Percentiles rank a stretch among this genome's conserved stretches.
These are phyloP conservation scores for Dactylellina leptospora DNA, from an alignment of 2,329 filamentous ascomycete species.

Conservation along the genomic window DNA sequence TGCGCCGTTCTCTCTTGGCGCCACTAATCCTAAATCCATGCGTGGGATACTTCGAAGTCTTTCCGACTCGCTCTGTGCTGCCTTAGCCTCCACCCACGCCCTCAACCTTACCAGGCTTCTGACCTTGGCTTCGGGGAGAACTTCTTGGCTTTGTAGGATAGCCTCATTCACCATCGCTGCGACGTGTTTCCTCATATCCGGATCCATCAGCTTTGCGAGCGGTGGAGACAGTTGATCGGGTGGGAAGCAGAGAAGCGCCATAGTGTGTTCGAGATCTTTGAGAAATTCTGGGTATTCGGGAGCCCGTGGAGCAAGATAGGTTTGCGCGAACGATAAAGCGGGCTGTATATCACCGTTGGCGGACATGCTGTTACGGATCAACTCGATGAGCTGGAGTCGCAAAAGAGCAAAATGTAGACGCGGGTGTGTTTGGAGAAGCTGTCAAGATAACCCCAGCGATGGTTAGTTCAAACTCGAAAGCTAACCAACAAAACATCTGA, in stretches of 20 bases:
- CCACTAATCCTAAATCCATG: conserved; percentile 55
- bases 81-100: conserved; percentile 80
- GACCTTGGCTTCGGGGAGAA: conserved; percentile 81
- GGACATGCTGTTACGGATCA: conserved; percentile 77
- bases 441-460: conserved; percentile 30
- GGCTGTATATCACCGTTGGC: conserved; percentile 77
- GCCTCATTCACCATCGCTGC: conserved; percentile 89
- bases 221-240: conserved; percentile 79
- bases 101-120: conserved; percentile 81
- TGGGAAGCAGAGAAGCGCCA: conserved; percentile 89
- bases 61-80: conserved; percentile 58
- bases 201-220: conserved; percentile 78
- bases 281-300: conserved; percentile 82
- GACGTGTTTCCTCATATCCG: conserved; percentile 80
- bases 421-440: conserved; percentile 88
- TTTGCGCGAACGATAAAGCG: conserved; percentile 85
- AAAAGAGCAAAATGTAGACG: conserved; percentile 88
- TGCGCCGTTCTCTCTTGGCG: conserved; percentile 24
- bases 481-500: conserved; percentile 54
- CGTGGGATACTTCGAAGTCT: conserved; percentile 55
- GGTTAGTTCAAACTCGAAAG: conserved; percentile 8
- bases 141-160: conserved; percentile 77
- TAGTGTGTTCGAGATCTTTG: conserved; percentile 87
- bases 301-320: conserved; percentile 85
- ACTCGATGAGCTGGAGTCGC: conserved; percentile 88